Evolutionary conservation across 2,329 filamentous ascomycete species (phyloP).

Genomic region (Aspergillus unguis): DNA sequence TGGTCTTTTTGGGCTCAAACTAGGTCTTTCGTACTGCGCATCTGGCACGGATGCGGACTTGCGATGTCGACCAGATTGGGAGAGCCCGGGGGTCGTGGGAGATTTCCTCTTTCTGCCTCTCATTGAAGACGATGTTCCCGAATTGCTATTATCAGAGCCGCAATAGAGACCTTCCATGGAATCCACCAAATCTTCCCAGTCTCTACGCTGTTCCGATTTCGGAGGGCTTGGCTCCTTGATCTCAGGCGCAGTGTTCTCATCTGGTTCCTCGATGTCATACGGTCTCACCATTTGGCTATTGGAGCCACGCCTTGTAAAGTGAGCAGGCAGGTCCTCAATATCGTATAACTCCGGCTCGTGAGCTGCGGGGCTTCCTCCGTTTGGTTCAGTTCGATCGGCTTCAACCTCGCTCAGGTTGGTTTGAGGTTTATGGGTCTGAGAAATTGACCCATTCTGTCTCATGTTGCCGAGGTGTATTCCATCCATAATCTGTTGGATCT

Average conservation of each 20-base stretch:
- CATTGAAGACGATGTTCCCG: constrained; percentile 12
- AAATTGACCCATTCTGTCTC: background rate
- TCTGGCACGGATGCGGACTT: constrained; percentile 8
- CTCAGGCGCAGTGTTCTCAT: constrained; percentile 22
- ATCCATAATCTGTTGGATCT: too few relatives aligned
- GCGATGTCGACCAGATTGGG: background rate
- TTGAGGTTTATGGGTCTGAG: too few relatives aligned
- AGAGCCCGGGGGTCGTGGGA: constrained; percentile 16
- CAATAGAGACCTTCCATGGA: constrained; percentile 32
- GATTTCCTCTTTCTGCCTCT: constrained; percentile 38
- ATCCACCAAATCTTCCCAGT: constrained; percentile 30
- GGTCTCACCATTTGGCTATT: constrained; percentile 35
- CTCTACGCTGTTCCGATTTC: background rate
- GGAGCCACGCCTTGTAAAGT: background rate
- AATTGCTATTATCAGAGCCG: constrained; percentile 24
- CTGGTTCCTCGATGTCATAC: constrained; percentile 39
- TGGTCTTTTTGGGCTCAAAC: constrained; percentile 25
- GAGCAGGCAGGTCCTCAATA: constrained; percentile 3
- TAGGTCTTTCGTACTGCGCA: constrained; percentile 10
- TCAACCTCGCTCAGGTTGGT: background rate
- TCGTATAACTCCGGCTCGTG: background rate
- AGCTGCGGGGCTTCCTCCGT: background rate
- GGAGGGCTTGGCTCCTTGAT: background rate
- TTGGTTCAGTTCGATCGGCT: background rate
- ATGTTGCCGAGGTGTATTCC: background rate